These are phyloP conservation scores for Friedmanniomyces endolithicus DNA, from an alignment of 495 filamentous ascomycete species.

Conservation along the genomic window DNA sequence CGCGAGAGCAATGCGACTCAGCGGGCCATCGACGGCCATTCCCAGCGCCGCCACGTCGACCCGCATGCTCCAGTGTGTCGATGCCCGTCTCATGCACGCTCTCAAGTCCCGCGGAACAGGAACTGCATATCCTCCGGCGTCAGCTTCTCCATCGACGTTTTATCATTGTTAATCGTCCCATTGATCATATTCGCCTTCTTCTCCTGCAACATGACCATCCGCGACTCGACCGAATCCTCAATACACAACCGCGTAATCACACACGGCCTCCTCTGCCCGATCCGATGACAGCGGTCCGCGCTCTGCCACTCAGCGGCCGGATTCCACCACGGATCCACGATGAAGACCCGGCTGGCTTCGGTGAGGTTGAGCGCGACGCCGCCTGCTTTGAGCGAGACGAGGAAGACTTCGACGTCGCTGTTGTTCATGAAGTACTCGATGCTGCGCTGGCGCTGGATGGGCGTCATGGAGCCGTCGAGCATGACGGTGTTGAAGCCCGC, in stretches of 20 bases:
- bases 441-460: conserved; percentile 76
- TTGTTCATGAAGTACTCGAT: conserved; percentile 95
- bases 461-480: conserved; percentile 92
- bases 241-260: conserved; percentile 90
- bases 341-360: conserved; percentile 86
- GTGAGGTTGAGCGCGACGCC: conserved; percentile 92
- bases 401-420: conserved; percentile 79
- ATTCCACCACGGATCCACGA: conserved; percentile 79
- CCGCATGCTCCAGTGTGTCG: neutral
- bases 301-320: conserved; percentile 96
- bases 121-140: conserved; percentile 90
- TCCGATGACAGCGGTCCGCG: conserved; percentile 92
- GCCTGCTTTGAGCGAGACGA: conserved; percentile 89
- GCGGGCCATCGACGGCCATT: no score
- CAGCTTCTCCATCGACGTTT: conserved; percentile 74
- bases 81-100: neutral
- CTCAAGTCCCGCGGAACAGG: conserved; percentile 60
- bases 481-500: conserved; percentile 96
- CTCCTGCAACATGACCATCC: conserved; percentile 89
- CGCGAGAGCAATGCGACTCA: no score
- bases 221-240: conserved; percentile 87
- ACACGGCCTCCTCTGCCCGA: conserved; percentile 84
- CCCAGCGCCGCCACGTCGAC: no score
- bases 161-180: conserved; percentile 85
- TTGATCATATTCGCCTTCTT: conserved; percentile 96